phyloP scores from a whole-genome alignment of 2,329 filamentous ascomycete species.

The Clarireedia monteithiana region DNA sequence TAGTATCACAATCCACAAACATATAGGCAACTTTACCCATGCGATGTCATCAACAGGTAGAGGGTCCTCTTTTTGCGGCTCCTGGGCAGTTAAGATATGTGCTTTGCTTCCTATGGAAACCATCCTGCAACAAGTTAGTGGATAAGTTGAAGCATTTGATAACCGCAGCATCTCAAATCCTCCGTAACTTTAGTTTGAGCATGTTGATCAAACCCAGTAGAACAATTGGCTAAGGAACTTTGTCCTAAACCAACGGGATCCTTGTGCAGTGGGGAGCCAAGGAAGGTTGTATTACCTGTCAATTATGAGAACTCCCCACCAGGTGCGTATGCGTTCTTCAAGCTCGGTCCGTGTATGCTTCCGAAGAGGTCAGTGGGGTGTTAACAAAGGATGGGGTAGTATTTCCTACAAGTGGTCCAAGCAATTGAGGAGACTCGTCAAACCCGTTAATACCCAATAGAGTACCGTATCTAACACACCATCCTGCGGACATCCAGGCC shows the following conservation, averaged over 20 bases:
- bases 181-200: no score
- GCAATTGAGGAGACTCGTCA: conserved; percentile 30
- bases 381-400: background rate
- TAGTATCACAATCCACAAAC: conserved; percentile 2
- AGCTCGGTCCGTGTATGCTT: conserved; percentile 39
- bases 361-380: background rate
- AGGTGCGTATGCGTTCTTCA: conserved; percentile 39
- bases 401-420: conserved; percentile 31
- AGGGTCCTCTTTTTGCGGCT: conserved; percentile 19
- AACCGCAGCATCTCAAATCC: no score
- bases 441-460: conserved; percentile 37
- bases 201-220: no score
- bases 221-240: no score
- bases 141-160: background rate
- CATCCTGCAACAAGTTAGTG: conserved; percentile 20
- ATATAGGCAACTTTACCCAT: conserved; percentile 31
- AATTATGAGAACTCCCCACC: conserved; percentile 42
- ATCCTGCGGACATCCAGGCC: conserved; percentile 40
- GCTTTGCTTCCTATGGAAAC: conserved; percentile 25
- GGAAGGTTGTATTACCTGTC: conserved; percentile 30
- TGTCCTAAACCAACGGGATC: no score
- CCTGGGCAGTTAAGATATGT: conserved; percentile 25
- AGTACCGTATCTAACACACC: conserved; percentile 38
- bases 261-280: no score
- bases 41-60: conserved; percentile 30